Evolutionary conservation across 2,329 filamentous ascomycete genomes (phyloP), one percentile per base, ranked within the genome.

Genomic region (Phyllosticta ampelicida): DNA sequence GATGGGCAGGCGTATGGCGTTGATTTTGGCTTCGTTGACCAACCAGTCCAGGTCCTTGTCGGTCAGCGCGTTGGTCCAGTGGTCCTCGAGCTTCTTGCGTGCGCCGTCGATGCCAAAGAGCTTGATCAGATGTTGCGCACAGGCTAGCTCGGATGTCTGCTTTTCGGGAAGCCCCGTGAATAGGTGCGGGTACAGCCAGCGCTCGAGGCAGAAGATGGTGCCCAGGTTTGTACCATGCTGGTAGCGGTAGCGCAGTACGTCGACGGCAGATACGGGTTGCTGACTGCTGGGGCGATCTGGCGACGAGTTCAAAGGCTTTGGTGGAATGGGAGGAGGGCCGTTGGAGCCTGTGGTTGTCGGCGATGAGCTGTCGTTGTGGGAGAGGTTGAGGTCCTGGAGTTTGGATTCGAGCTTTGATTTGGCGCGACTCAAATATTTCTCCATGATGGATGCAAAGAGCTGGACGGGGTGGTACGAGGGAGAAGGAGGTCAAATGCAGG

Each of bases 201-300:
- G 74, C 64, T 84, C 82, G 4, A 83, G 75, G n/a, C 83, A 76
- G 66, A 82, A 85, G 51, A 83, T 73, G 9, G 78, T 77, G 48
- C 82, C 81, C 2, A 85, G 71, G 60, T 84, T 85, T 0, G 76
- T 76, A 8, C 80, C 82, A 65, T 83, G 79, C 60, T 84, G 80
- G 62, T 81, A 83, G 49, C 81, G 77, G 64, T 83, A 84, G 54
- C 79, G 74, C 26, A 78, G 66, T 19, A 81, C 71, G 55, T 72
- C 76, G 28, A 55, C 16, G 11, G 57, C 28, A 20, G 57, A 52
- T 10, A 29, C 44, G 11, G 53, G 57, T 3, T 20, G 28, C 20
- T 55, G 51, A 19, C 26, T 16, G 10, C 36, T 50, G 6, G 36
- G 44, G 5, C 52, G 56, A 23, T 58, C 56, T 6, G 23, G 19